A percentile compares a stretch with the other conserved stretches of the same genome.
These are phyloP conservation scores for Adansonia gregorii DNA, from an alignment of 441 rosid species.

Conservation along the genomic window DNA sequence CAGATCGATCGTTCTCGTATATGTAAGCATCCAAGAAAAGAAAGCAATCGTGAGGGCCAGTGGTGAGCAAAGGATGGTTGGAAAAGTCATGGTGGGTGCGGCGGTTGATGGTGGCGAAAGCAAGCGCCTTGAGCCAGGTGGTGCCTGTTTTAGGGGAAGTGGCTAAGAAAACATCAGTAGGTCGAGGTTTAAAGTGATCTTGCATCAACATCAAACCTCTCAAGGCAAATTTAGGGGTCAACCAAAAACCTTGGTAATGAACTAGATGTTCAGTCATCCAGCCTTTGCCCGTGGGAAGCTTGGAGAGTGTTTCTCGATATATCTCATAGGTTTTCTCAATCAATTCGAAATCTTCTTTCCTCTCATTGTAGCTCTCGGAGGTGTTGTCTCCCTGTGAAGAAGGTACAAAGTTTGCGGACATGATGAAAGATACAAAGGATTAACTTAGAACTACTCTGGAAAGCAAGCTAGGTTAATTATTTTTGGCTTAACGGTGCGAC, in stretches of 20 bases:
- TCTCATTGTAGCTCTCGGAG: neutral
- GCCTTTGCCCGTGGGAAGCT: slow-evolving; percentile 20
- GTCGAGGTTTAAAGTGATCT: neutral
- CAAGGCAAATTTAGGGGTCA: neutral
- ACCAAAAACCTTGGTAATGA: slow-evolving; percentile 18
- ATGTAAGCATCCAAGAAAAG: slow-evolving; percentile 38
- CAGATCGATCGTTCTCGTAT: neutral
- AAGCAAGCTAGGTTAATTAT: too few relatives aligned
- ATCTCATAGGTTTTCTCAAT: neutral
- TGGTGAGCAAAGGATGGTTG: slow-evolving; percentile 33
- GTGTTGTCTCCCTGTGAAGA: neutral
- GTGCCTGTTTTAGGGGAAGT: slow-evolving; percentile 47
- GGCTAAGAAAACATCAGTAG: slow-evolving; percentile 34
- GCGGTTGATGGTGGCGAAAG: slow-evolving; percentile 36
- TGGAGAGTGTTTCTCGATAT: slow-evolving; percentile 14
- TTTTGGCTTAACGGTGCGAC: too few relatives aligned
- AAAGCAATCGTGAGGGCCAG: slow-evolving; percentile 37
- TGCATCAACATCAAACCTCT: slow-evolving; percentile 17
- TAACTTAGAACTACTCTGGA: neutral
- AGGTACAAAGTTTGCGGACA: neutral
- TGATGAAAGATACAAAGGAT: neutral
- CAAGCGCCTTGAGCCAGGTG: slow-evolving; percentile 52
- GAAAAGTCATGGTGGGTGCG: slow-evolving; percentile 14
- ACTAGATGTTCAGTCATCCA: slow-evolving; percentile 22
- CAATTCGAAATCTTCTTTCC: neutral